phyloP scores from a whole-genome alignment of 257 asterid genomes.

The Solanum chiquidenum region DNA sequence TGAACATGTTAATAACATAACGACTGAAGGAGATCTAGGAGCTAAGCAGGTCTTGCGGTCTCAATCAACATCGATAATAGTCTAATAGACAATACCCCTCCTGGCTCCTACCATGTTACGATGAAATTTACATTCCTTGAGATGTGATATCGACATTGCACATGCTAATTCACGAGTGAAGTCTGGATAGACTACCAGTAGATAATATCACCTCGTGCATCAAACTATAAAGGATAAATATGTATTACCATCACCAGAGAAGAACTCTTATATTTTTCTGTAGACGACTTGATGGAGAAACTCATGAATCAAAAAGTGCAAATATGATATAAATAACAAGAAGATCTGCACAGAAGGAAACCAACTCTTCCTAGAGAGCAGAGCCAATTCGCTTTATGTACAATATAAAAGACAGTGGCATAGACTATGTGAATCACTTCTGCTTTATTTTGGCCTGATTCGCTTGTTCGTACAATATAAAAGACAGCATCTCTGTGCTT shows the following conservation, averaged over 20 bases:
- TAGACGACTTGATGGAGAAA: not conserved
- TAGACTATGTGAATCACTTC: not conserved
- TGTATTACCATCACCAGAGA: not conserved
- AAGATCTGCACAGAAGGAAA: not conserved
- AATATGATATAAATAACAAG: not conserved
- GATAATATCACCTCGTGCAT: not conserved
- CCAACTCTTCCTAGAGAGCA: not conserved
- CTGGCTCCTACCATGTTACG: not conserved
- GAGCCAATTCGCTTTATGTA: not conserved
- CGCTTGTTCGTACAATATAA: not conserved
- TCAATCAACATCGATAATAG: not conserved
- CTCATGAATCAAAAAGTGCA: not conserved
- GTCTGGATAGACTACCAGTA: not conserved
- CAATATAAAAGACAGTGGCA: not conserved
- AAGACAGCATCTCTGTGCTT: not conserved
- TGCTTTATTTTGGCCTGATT: not conserved
- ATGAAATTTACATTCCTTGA: not conserved
- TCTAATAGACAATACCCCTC: not conserved
- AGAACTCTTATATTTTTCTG: not conserved
- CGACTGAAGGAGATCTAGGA: not conserved
- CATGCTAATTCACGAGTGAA: not conserved
- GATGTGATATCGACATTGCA: not conserved
- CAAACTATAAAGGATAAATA: not conserved
- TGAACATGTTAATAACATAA: not conserved
- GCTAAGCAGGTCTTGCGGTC: not conserved